Percentiles rank a stretch among this genome's conserved stretches.
phyloP scores from a whole-genome alignment of 345 rosid genomes.

The Gossypium sturtianum region DNA sequence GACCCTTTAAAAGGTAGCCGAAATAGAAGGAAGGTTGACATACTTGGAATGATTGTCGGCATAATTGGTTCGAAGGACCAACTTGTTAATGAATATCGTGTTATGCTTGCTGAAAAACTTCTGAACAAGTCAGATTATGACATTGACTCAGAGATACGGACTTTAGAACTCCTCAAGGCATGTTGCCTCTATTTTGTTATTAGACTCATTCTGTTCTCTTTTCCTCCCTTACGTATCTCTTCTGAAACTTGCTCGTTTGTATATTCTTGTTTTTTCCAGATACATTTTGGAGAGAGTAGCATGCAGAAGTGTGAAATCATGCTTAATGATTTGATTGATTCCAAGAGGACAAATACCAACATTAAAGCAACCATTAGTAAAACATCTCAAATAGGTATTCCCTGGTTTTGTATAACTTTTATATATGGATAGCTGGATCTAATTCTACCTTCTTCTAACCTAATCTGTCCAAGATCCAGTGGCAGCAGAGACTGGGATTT shows the following conservation, averaged over 20 bases:
- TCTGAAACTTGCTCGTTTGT: slow-evolving; percentile 4
- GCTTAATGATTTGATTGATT: slow-evolving; percentile 94
- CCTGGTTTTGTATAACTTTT: slow-evolving; percentile 11
- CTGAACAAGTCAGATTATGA: slow-evolving; percentile 92
- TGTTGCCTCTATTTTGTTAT: slow-evolving; percentile 12
- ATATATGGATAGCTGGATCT: slow-evolving; percentile 6
- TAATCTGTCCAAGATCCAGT: slow-evolving; percentile 34
- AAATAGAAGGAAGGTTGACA: slow-evolving; percentile 79
- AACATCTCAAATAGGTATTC: slow-evolving; percentile 49
- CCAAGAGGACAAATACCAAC: slow-evolving; percentile 87
- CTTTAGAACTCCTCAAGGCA: slow-evolving; percentile 97
- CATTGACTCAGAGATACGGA: slow-evolving; percentile 86
- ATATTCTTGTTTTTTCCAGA: slow-evolving; percentile 33
- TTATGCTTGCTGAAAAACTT: slow-evolving; percentile 97
- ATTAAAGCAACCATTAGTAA: slow-evolving; percentile 54
- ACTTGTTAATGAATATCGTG: slow-evolving; percentile 87
- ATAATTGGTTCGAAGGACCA: slow-evolving; percentile 96
- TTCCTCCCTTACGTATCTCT: slow-evolving; percentile 3
- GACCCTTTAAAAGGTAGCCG: slow-evolving; percentile 83
- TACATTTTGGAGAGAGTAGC: slow-evolving; percentile 95
- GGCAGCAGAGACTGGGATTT: slow-evolving; percentile 36
- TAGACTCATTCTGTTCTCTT: neutral
- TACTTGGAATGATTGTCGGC: slow-evolving; percentile 89
- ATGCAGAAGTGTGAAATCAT: slow-evolving; percentile 98
- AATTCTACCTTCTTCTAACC: neutral